Evolutionary conservation across 805 yeast genomes (phyloP).

Genomic region (Zygotorulaspora chibaensis): DNA sequence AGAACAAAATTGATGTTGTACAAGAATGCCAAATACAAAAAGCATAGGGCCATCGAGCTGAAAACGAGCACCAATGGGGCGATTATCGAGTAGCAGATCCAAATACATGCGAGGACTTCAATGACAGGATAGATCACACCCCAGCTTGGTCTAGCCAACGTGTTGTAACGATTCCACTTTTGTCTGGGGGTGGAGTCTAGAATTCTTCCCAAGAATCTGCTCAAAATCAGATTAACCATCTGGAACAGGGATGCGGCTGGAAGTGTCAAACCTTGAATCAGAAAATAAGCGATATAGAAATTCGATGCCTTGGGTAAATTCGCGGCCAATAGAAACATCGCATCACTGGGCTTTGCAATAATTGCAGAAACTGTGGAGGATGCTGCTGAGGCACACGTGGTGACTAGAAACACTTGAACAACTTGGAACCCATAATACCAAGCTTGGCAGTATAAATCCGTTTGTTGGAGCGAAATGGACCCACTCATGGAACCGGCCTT

Average conservation of each 20-base stretch:
- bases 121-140: constrained; percentile 78
- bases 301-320: constrained; percentile 88
- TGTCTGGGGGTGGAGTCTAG: constrained; percentile 88
- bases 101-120: constrained; percentile 69
- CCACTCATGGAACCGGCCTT: constrained; percentile 75
- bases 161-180: constrained; percentile 75
- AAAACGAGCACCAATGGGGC: constrained; percentile 69
- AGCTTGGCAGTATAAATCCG: constrained; percentile 78
- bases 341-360: constrained; percentile 58
- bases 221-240: constrained; percentile 65
- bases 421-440: constrained; percentile 91
- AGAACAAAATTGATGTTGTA: constrained; percentile 63
- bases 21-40: constrained; percentile 57
- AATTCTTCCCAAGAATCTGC: constrained; percentile 62
- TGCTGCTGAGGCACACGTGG: constrained; percentile 79
- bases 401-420: constrained; percentile 80
- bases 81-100: constrained; percentile 72
- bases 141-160: constrained; percentile 66
- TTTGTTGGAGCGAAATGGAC: constrained; percentile 59
- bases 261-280: constrained; percentile 74
- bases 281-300: constrained; percentile 78
- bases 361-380: constrained; percentile 69
- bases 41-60: constrained; percentile 51
- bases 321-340: constrained; percentile 68
- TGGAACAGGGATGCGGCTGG: constrained; percentile 77